Base-by-base conservation (phyloP, 768 basidiomycete species). In the Boletus coccyginus region DNA sequence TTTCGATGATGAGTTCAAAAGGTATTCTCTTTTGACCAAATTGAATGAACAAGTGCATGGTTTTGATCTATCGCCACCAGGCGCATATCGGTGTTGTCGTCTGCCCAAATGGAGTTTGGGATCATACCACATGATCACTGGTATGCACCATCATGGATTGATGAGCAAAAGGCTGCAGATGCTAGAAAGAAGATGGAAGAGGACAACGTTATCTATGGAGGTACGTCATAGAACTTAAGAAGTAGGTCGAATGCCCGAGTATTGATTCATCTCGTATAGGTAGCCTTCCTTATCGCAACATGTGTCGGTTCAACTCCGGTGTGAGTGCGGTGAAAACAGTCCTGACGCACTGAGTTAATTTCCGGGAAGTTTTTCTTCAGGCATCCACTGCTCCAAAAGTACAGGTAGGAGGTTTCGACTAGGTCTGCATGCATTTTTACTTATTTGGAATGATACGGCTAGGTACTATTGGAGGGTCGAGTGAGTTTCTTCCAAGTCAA, bases 301-400 rank as follows among this genome's bases (percentile, higher is more conserved):
- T 90, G 88, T 90, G 88, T 70, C 77, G 88, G 19, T 90, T 81
- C 74, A 86, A 88, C 66, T 87, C 85, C 2, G 86, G 85, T 1
- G 84, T 87, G 59, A 63, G 81, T 73, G 4, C 24, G 11, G 27
- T 10, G 3, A 12, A 11, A 21, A 44, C 39, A 5, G 14, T 36
- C 21, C 11, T 24, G 17, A 38, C 40, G n/a, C 46, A 16, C 13
- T 27, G 33, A 45, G 47, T 50, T 42, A 39, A 54, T 41, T 17
- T 39, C 10, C 11, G 10, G 29, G 2, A 48, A 83, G 76, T 83
- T 79, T 74, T 86, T 86, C 73, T 86, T 77, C 31, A 61, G 68
- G 43, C 69, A 70, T 45, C 9, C 58, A 10, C 45, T 69, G 1
- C 66, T 69, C 36, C 64, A 68, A 57, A 62, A 66, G 61, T 69